Evolutionary conservation across 805 yeast species (phyloP), one percentile per base, ranked within the genome.

Genomic region (Saturnispora dispora): DNA sequence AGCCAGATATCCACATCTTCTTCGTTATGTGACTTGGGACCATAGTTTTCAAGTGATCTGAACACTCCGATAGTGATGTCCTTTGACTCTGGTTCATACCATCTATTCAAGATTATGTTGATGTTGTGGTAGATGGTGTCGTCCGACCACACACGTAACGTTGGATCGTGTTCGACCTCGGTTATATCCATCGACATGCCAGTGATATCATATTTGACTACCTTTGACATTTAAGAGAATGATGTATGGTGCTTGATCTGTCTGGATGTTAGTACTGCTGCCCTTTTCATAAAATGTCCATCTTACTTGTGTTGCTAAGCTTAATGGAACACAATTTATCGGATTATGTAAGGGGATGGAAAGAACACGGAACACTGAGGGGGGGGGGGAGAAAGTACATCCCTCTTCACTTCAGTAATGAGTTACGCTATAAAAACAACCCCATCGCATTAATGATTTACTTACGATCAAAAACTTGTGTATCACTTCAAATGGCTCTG

Each of bases 1-100:
- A 67, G 58, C 8, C 60, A 51, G 22, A 65, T 41, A n/a, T 58
- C 61, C 15, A 55, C 48, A 10, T 45, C 52, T 4, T 30, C 45
- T 39, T 27, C 22, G 18, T 27, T 6, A 9, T 51, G 46, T 1
- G 39, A 41, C 36, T 55, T 59, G 1, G 71, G 70, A 1, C 71
- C 71, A 52, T 54, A 66, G 42, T 59, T 53, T 7, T 53, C 52
- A 3, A 32, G 43, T 3, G 58, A 47, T 37, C 56, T 49, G 53
- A 62, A 66, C 13, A 67, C 47, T 10, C 51, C 51, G 17, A 48
- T 35, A 18, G 42, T 25, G 15, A 32, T 28, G n/a, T 35, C 41
- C 15, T 35, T 39, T 7, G 28, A 17, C 17, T 40, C 44, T 5
- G 35, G 42, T 9, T 33, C 25, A 20, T 43, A 35, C 51, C 51